A percentile compares a stretch with the other conserved stretches of the same genome.
phyloP scores from a whole-genome alignment of 768 basidiomycete genomes.

The Termitomyces sp. region DNA sequence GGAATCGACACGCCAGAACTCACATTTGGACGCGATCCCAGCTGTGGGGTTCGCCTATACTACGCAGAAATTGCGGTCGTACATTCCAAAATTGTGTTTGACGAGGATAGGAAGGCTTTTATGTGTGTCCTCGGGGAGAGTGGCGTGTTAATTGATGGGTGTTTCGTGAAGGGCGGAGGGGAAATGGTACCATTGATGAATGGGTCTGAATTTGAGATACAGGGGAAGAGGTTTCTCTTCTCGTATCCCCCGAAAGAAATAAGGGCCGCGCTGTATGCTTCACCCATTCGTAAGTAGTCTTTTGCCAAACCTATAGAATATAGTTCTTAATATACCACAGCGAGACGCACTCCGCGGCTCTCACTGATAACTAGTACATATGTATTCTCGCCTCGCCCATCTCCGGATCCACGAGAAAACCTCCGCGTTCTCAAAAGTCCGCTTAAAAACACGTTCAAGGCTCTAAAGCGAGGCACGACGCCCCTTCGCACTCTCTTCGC shows the following conservation, averaged over 20 bases:
- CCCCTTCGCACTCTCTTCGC: slow-evolving; percentile 10
- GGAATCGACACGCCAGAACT: slow-evolving; percentile 66
- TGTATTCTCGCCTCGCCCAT: slow-evolving; percentile 66
- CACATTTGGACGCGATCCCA: slow-evolving; percentile 63
- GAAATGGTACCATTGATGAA: slow-evolving; percentile 55
- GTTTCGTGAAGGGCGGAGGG: slow-evolving; percentile 39
- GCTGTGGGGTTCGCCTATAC: slow-evolving; percentile 65
- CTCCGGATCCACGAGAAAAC: slow-evolving; percentile 55
- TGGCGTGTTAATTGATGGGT: slow-evolving; percentile 61
- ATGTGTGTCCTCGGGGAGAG: slow-evolving; percentile 53
- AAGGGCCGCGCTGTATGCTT: slow-evolving; percentile 45
- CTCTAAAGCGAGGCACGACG: slow-evolving; percentile 15
- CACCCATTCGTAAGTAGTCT: slow-evolving; percentile 38
- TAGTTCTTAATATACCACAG: slow-evolving; percentile 15
- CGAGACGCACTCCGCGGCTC: slow-evolving; percentile 51
- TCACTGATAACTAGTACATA: slow-evolving; percentile 75
- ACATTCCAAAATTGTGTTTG: slow-evolving; percentile 66
- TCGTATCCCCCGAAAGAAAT: slow-evolving; percentile 72
- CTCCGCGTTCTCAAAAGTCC: slow-evolving; percentile 60
- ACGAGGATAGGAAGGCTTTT: slow-evolving; percentile 70
- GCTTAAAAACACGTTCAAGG: slow-evolving; percentile 33
- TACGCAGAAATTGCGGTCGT: slow-evolving; percentile 57
- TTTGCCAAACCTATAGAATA: background rate
- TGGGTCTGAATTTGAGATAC: slow-evolving; percentile 62
- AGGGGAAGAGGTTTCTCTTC: slow-evolving; percentile 67